A percentile compares a stretch with the other conserved stretches of the same genome.
phyloP scores from a whole-genome alignment of 306 rosid species.

The Vigna trinervia region DNA sequence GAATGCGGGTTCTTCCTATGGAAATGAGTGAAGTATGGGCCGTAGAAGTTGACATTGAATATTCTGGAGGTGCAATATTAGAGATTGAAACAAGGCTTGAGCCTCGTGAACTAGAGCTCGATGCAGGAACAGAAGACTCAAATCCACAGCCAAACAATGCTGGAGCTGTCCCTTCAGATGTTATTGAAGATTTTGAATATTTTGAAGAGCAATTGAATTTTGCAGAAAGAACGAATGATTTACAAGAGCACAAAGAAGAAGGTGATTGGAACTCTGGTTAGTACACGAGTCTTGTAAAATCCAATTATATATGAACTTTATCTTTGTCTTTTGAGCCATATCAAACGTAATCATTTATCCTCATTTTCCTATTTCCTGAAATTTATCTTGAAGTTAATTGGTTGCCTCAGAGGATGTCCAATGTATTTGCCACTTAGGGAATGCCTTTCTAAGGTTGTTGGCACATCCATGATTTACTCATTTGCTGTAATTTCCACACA shows the following conservation, averaged over 20 bases:
- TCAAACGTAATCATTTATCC: constrained; percentile 30
- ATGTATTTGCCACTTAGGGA: not conserved
- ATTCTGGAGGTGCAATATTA: constrained; percentile 77
- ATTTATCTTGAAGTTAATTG: constrained; percentile 26
- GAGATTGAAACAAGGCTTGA: constrained; percentile 87
- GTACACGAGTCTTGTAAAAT: constrained; percentile 42
- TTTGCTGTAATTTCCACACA: constrained; percentile 6
- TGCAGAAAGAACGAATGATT: constrained; percentile 54
- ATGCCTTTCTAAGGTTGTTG: not conserved
- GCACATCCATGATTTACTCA: constrained; percentile 22
- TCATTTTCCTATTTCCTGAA: constrained; percentile 17
- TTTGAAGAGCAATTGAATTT: constrained; percentile 67
- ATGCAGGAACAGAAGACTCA: constrained; percentile 52
- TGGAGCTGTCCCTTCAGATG: constrained; percentile 67
- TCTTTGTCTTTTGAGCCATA: not conserved
- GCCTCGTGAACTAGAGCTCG: constrained; percentile 72
- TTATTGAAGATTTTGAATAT: constrained; percentile 78
- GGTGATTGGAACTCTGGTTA: constrained; percentile 58
- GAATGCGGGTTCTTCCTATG: constrained; percentile 84
- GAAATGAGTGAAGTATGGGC: constrained; percentile 89
- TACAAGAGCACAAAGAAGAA: constrained; percentile 59
- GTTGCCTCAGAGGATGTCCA: not conserved
- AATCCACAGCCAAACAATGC: constrained; percentile 55
- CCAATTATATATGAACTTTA: constrained; percentile 25
- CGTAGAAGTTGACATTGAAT: constrained; percentile 83